Conservation (phyloP, 2,329 filamentous ascomycete genomes). For the Chrysoporthe cubensis region DNA sequence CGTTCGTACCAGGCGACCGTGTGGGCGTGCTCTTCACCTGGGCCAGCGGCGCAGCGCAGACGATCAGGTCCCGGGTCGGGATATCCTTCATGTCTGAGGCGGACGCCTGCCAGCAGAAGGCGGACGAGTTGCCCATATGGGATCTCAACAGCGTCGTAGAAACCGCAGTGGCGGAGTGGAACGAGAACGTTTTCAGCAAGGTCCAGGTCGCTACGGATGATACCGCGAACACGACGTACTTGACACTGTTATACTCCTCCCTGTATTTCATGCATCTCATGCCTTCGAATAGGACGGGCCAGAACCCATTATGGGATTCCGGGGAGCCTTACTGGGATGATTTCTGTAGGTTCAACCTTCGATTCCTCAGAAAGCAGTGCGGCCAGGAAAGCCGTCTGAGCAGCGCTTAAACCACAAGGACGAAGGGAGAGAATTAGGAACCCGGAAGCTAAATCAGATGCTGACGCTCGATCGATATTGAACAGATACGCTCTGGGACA, state of each 20-base stretch:
- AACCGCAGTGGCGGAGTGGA: constrained; percentile 49
- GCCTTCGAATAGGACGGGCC: constrained; percentile 65
- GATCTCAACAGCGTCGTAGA: constrained; percentile 45
- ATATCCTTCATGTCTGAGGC: constrained; percentile 53
- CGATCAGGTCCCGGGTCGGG: constrained; percentile 53
- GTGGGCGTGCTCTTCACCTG: constrained; percentile 57
- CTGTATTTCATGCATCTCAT: constrained; percentile 66
- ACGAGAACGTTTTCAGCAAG: constrained; percentile 49
- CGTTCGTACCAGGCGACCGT: constrained; percentile 42
- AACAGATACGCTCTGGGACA: constrained; percentile 70
- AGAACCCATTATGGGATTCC: constrained; percentile 70
- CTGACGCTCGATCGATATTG: constrained; percentile 47
- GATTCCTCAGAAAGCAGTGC: no score
- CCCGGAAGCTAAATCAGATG: constrained; percentile 33
- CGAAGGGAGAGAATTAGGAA: no score
- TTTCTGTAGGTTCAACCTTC: constrained; percentile 52
- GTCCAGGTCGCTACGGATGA: constrained; percentile 42
- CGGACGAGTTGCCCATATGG: constrained; percentile 48
- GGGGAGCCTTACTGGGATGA: constrained; percentile 75
- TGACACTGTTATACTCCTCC: constrained; percentile 59
- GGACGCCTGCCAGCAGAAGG: constrained; percentile 53
- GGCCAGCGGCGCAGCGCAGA: constrained; percentile 36
- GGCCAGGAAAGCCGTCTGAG: no score
- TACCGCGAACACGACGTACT: constrained; percentile 48
- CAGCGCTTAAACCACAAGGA: no score